A percentile compares a stretch with the other conserved stretches of the same genome.
These are phyloP conservation scores for Anaeromyces robustus DNA, from an alignment of 192 early-diverging fungal species.

Conservation along the genomic window DNA sequence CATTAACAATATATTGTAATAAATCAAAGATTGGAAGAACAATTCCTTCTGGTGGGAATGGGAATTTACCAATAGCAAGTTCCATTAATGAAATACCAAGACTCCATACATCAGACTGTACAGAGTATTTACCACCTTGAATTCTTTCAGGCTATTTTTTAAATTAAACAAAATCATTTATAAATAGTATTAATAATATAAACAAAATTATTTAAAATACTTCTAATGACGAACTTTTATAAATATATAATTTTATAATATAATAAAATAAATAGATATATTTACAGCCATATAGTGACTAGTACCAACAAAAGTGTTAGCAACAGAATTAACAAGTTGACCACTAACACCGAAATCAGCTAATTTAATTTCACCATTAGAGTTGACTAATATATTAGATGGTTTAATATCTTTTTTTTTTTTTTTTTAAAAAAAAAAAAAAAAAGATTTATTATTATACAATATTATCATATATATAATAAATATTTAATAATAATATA, in stretches of 20 bases:
- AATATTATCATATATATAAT: too few species aligned
- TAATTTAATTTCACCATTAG: constrained; percentile 75
- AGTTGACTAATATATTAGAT: constrained; percentile 80
- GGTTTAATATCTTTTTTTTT: constrained; percentile 72
- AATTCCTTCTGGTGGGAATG: constrained; percentile 72
- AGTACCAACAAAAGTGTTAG: constrained; percentile 92
- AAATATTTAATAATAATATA: too few species aligned
- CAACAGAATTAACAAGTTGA: constrained; percentile 72
- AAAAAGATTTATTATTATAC: too few species aligned
- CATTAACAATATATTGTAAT: constrained; percentile 78
- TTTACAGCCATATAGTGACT: constrained; percentile 89
- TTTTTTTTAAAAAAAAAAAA: not conserved
- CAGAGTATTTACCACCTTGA: constrained; percentile 70
- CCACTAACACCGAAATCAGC: constrained; percentile 96
- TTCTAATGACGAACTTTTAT: too few species aligned
- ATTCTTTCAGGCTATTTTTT: constrained; percentile 82
- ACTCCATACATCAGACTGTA: constrained; percentile 94
- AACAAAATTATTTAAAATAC: too few species aligned
- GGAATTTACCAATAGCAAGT: constrained; percentile 78
- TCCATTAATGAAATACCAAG: constrained; percentile 86
- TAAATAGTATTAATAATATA: too few species aligned
- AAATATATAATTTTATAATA: too few species aligned
- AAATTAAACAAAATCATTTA: too few species aligned
- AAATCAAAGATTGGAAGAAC: constrained; percentile 61
- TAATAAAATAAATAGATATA: too few species aligned